Evolutionary conservation across 805 yeast genomes (phyloP).

Genomic region (Suhomyces sp.): DNA sequence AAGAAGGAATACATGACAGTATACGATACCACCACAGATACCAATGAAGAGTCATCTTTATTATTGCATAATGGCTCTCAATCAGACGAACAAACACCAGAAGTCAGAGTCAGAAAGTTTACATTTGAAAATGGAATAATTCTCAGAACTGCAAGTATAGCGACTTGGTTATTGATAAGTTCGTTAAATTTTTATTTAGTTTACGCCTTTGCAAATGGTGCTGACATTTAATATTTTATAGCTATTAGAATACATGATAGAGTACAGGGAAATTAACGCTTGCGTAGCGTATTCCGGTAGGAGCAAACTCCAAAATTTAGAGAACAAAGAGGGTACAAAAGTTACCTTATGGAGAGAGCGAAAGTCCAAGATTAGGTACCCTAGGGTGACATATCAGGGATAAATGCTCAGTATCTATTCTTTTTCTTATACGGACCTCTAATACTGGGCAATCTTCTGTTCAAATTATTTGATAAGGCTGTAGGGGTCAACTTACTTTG

Average conservation of each 20-base stretch:
- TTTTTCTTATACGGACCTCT: slow-evolving; percentile 41
- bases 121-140: slow-evolving; percentile 41
- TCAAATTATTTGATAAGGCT: slow-evolving; percentile 2
- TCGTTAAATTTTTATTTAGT: slow-evolving; percentile 41
- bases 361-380: too few species aligned
- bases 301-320: too few species aligned
- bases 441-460: slow-evolving; percentile 34
- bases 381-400: too few species aligned
- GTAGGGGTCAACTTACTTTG: slow-evolving; percentile 15
- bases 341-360: too few species aligned
- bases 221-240: slow-evolving; percentile 29
- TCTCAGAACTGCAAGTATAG: slow-evolving; percentile 31
- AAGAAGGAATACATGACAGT: slow-evolving; percentile 41
- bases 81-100: slow-evolving; percentile 11
- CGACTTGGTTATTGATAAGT: slow-evolving; percentile 41
- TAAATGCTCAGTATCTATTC: slow-evolving; percentile 12
- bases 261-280: too few species aligned
- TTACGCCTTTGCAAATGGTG: slow-evolving; percentile 41
- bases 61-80: slow-evolving; percentile 10
- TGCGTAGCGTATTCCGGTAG: too few species aligned
- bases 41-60: slow-evolving; percentile 13
- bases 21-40: slow-evolving; percentile 19
- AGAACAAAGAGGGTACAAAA: too few species aligned
- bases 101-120: slow-evolving; percentile 15
- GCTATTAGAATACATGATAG: slow-evolving; percentile 4